These are phyloP conservation scores for Cryptosporidium parvum DNA, from an alignment of 169 alveolate genomes.

Conservation along the genomic window DNA sequence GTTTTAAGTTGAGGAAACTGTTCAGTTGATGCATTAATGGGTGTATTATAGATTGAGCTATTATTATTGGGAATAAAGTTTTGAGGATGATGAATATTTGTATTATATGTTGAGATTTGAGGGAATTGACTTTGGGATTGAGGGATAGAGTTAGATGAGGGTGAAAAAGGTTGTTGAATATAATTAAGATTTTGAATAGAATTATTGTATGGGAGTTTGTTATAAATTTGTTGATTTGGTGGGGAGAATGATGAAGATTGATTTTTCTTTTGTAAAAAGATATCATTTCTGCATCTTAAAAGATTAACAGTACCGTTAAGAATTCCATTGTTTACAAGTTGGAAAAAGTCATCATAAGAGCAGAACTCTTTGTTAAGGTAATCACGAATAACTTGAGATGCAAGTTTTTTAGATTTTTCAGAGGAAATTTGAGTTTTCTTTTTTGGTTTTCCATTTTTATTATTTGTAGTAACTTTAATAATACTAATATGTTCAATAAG, in stretches of 20 bases:
- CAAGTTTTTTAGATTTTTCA: conserved; percentile 34
- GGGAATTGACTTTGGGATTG: neutral
- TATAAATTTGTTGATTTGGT: neutral
- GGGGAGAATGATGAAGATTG: neutral
- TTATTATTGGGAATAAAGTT: neutral
- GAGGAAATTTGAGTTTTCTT: conserved; percentile 31
- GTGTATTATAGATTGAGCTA: conserved; percentile 2
- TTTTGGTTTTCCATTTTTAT: neutral
- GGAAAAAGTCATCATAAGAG: conserved; percentile 50
- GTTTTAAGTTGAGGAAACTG: conserved; percentile 6
- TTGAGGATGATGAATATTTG: neutral
- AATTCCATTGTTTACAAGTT: conserved; percentile 32
- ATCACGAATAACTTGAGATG: conserved; percentile 37
- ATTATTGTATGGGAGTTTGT: neutral
- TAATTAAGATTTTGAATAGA: neutral
- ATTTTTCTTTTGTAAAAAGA: conserved; percentile 15
- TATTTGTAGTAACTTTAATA: conserved; percentile 41
- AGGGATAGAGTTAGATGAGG: neutral
- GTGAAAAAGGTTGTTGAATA: conserved; percentile 9
- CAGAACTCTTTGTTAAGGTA: conserved; percentile 41
- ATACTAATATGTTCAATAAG: conserved; percentile 66
- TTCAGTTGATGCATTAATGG: conserved; percentile 23
- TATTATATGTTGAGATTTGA: conserved; percentile 3
- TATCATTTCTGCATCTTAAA: conserved; percentile 62
- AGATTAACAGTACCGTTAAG: conserved; percentile 45